Base-by-base conservation (phyloP, 371 early-diverging fungal genomes). In the Mucor irregularis region DNA sequence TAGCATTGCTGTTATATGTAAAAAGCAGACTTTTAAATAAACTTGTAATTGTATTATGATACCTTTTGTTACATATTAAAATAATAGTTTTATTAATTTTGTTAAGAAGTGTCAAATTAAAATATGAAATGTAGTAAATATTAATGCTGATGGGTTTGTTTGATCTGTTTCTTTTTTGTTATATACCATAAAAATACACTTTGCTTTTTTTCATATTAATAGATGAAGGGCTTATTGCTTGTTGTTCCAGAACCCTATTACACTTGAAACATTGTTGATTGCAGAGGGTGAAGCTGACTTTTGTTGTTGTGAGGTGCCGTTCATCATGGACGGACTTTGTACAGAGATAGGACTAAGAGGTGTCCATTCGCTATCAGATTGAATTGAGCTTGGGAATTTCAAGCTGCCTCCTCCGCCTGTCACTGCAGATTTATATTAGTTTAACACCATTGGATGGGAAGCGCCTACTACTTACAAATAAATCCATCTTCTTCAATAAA, bases 181-280 rank as follows among this genome's bases (percentile, higher is more conserved):
- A n/a, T n/a, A n/a, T n/a, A 19, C 14, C 16, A n/a, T 43, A 25
- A 16, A 54, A 46, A 45, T 54, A 45, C 46, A 45, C 28, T 37
- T 28, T 28, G 21, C 46, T 31, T 53, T 34, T 46, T 46, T 42
- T 19, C n/a, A n/a, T n/a, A n/a, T n/a, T n/a, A n/a, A n/a, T n/a
- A n/a, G n/a, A n/a, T n/a, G n/a, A n/a, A n/a, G n/a, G n/a, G n/a
- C 21, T 45, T 11, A 29, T 31, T 50, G 45, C 22, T 51, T 50
- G 44, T 59, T 62, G 34, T 62, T 62, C 68, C 68, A 67, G 30
- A 67, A 67, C 4, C 63, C 68, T 48, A 67, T 64, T 24, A 54
- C 55, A 48, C 55, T 61, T 7, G 64, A 64, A 3, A 64, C 64
- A 30, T 50, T 52, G 22, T 48, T 38, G 1, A 21, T 35, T 4